Conservation (phyloP, 2,329 filamentous ascomycete genomes). For the Dactylellina drechsleri region DNA sequence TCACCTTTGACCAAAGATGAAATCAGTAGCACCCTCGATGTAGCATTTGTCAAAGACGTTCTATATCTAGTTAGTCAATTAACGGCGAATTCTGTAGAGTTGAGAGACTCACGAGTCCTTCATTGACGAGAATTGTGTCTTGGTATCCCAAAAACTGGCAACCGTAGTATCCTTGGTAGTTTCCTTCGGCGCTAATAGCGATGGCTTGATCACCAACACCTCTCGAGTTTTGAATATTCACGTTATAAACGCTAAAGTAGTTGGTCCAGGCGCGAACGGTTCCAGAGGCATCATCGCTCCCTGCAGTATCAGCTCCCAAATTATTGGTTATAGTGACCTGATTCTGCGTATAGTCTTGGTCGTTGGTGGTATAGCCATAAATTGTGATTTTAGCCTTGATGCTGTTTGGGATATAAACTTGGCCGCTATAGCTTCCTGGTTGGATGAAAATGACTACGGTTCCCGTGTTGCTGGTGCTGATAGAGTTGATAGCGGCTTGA, state of each 20-base stretch:
- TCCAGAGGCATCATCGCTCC: constrained; percentile 67
- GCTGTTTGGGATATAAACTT: constrained; percentile 66
- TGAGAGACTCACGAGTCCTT: constrained; percentile 60
- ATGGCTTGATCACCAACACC: constrained; percentile 65
- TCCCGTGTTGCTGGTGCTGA: constrained; percentile 66
- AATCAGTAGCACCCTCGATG: constrained; percentile 70
- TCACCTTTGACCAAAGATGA: constrained; percentile 68
- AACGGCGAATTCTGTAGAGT: neutral
- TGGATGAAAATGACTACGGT: constrained; percentile 72
- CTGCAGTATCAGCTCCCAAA: constrained; percentile 62
- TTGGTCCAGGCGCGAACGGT: constrained; percentile 65
- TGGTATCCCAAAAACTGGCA: constrained; percentile 69
- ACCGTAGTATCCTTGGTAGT: constrained; percentile 69
- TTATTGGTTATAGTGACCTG: constrained; percentile 65
- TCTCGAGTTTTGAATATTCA: constrained; percentile 68
- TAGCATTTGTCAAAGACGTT: constrained; percentile 69
- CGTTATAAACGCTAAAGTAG: constrained; percentile 72
- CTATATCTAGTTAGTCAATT: constrained; percentile 55
- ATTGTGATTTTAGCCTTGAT: constrained; percentile 67
- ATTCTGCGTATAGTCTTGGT: constrained; percentile 68
- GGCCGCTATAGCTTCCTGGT: constrained; percentile 71
- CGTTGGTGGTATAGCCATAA: constrained; percentile 70
- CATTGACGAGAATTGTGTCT: constrained; percentile 67
- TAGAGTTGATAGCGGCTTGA: constrained; percentile 69
- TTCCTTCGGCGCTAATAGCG: constrained; percentile 67